A percentile compares a stretch with the other conserved stretches of the same genome.
These are phyloP conservation scores for Meredithiella fracta DNA, from an alignment of 2,329 filamentous ascomycete species.

Conservation along the genomic window DNA sequence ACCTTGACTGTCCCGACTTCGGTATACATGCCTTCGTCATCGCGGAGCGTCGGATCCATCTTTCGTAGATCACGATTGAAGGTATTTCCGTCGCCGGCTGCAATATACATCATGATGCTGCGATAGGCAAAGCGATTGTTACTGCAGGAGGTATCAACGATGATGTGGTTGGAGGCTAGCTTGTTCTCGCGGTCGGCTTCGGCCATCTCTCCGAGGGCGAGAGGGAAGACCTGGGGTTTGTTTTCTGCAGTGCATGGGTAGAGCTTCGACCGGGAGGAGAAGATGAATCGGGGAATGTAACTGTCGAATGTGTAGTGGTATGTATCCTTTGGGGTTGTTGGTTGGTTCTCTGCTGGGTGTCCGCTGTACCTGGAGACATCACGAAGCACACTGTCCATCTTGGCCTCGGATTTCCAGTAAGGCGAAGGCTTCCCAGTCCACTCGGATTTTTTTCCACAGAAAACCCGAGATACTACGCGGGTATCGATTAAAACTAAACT, in stretches of 20 bases:
- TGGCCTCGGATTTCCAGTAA: not conserved
- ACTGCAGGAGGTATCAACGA: not conserved
- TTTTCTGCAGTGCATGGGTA: not conserved
- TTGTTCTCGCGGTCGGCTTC: not conserved
- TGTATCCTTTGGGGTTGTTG: not conserved
- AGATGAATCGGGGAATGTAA: not conserved
- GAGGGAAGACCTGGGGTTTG: not conserved
- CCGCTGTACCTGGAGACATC: not conserved
- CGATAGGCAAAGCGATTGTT: conserved; percentile 21
- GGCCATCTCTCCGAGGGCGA: not conserved
- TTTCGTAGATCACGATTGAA: conserved; percentile 7
- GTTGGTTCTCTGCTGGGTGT: not conserved
- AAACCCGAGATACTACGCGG: not conserved
- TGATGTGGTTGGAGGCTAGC: not conserved
- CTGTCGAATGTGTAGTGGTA: not conserved
- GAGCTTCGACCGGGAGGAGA: not conserved
- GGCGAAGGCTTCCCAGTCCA: not conserved
- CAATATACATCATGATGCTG: conserved; percentile 17
- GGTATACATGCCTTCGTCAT: not conserved
- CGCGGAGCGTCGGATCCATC: not conserved
- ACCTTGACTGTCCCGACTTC: not conserved
- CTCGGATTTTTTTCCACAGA: not conserved
- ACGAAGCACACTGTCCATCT: not conserved
- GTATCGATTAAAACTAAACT: conserved; percentile 28
- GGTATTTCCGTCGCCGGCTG: conserved; percentile 9